A percentile compares a stretch with the other conserved stretches of the same genome.
These are phyloP conservation scores for Talaromyces sp. DNA, from an alignment of 2,329 filamentous ascomycete species.

Conservation along the genomic window DNA sequence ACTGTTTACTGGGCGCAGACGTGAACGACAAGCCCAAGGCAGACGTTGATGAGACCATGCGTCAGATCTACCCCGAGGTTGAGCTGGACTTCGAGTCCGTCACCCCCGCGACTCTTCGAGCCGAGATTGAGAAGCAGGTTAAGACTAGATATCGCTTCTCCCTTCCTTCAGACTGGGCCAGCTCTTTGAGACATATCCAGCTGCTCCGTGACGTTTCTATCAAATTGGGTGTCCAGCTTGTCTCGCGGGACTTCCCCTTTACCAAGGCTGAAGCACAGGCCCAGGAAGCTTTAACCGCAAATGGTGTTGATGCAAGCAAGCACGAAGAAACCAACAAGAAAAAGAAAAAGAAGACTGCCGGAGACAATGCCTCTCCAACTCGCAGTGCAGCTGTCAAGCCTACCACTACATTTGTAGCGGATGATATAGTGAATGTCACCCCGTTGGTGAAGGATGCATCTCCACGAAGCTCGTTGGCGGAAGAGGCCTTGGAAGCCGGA, in stretches of 20 bases:
- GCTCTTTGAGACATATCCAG: constrained; percentile 68
- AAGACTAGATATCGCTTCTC: constrained; percentile 70
- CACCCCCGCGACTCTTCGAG: constrained; percentile 66
- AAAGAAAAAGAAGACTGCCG: constrained; percentile 55
- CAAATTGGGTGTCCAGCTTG: constrained; percentile 85
- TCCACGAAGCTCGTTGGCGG: constrained; percentile 82
- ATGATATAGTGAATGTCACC: constrained; percentile 89
- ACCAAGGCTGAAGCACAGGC: constrained; percentile 39
- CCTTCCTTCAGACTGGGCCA: constrained; percentile 64
- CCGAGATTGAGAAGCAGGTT: constrained; percentile 68
- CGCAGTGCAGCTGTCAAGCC: constrained; percentile 39
- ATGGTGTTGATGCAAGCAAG: constrained; percentile 28
- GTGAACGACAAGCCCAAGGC: constrained; percentile 74
- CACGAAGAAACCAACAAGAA: constrained; percentile 36
- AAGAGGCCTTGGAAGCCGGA: constrained; percentile 92
- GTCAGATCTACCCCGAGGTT: constrained; percentile 71
- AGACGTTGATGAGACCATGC: constrained; percentile 70
- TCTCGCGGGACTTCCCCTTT: constrained; percentile 72
- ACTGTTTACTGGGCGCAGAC: constrained; percentile 78
- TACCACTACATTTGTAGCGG: constrained; percentile 66
- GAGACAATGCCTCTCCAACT: constrained; percentile 45
- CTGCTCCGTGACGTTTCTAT: constrained; percentile 83
- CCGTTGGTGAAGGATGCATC: constrained; percentile 92
- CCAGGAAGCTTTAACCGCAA: constrained; percentile 31
- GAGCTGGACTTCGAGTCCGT: constrained; percentile 77